Base-by-base conservation (phyloP, 495 filamentous ascomycete species). In the Podospora australis region DNA sequence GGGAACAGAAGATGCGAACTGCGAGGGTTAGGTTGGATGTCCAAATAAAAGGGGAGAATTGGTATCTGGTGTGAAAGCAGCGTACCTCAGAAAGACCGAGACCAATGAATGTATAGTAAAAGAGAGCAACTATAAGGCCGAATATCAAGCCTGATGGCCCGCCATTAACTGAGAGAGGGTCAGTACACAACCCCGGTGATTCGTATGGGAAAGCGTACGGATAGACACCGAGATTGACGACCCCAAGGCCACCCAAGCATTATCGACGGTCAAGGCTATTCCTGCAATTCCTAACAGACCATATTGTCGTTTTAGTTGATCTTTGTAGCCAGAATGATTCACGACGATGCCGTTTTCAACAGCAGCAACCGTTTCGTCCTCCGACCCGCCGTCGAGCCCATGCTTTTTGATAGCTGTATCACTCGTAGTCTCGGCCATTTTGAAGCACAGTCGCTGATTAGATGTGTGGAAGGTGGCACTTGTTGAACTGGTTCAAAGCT, bases 1-100 rank as follows among this genome's bases (percentile, higher is more conserved):
- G 1, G 87, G 87, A 54, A 92, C 85, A 1, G 84, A 75, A 1
- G 86, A 90, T 9, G 88, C 83, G 38, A 91, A 71, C 68, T 91
- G 40, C 2, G 7, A 43, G 40, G 13, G 22, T 4, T 14, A 8
- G 21, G 19, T 7, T 19, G 48, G 44, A 22, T 44, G 48, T 42
- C 49, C 49, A 21, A 45, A 36, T 47, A 52, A 46, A 50, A 46
- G 41, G 30, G 34, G 34, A 35, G 49, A 39, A 22, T 11, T 13
- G 26, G 13, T 30, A 13, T 6, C 6, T 30, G 26, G 34, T 4
- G 28, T 34, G 36, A 17, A 6, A 17, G 11, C 14, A 14, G 39
- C 56, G 24, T 56, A 72, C 67, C 64, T 73, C 71, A 41, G 67
- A 64, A 17, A 70, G 50, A 22, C 67, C 65, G 28, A 72, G 54